Evolutionary conservation across 306 rosid species (phyloP).

Genomic region (Cucumis cinereus): DNA sequence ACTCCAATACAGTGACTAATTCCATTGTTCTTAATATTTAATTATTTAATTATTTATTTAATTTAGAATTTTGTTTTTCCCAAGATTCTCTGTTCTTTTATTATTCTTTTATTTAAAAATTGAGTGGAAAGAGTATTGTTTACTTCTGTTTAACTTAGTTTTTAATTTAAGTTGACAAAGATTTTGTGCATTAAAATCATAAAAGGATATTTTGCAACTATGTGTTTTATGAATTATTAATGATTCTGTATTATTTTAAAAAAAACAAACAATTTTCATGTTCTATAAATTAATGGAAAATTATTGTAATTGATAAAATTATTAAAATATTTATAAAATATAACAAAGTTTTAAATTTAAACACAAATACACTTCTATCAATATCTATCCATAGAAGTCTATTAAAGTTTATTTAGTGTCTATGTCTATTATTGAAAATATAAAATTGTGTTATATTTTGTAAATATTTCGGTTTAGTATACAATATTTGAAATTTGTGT

Average conservation of each 20-base stretch:
- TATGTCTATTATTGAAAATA: no score
- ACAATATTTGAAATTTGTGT: not conserved
- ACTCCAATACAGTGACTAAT: constrained; percentile 12
- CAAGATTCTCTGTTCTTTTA: not conserved
- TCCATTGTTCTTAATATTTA: not conserved
- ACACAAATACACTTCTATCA: no score
- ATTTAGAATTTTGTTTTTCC: not conserved
- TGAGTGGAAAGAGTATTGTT: not conserved
- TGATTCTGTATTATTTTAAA: not conserved
- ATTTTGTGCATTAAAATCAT: not conserved
- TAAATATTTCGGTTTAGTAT: no score
- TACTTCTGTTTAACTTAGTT: not conserved
- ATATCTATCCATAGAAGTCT: no score
- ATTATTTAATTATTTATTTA: not conserved
- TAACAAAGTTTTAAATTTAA: no score
- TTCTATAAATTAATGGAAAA: not conserved
- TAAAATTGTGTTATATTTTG: no score
- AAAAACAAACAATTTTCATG: not conserved
- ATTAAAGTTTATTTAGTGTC: no score
- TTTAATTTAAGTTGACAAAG: constrained; percentile 3
- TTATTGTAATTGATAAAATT: no score
- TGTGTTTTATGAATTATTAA: not conserved
- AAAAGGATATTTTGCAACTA: not conserved
- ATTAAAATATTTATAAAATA: no score
- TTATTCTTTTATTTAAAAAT: not conserved